Percentiles rank a stretch among this genome's conserved stretches.
These are phyloP conservation scores for Plenodomus tracheiphilus DNA, from an alignment of 2,329 filamentous ascomycete genomes.

Conservation along the genomic window DNA sequence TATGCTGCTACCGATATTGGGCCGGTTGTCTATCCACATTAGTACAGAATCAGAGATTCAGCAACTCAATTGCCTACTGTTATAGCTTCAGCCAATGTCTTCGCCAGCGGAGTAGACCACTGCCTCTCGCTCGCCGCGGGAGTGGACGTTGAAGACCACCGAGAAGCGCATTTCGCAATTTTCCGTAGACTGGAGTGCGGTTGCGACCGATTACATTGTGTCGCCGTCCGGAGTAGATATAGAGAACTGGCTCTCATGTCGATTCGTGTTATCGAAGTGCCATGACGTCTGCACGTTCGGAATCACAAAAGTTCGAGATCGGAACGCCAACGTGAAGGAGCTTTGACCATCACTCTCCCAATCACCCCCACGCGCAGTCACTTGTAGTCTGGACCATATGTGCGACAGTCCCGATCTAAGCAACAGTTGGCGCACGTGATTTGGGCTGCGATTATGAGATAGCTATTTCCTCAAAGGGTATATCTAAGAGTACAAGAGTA, in stretches of 20 bases:
- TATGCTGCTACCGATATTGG: conserved; percentile 90
- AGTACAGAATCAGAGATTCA: too few relatives aligned
- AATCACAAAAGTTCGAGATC: conserved; percentile 29
- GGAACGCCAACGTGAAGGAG: conserved; percentile 34
- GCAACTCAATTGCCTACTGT: conserved; percentile 58
- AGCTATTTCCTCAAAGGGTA: not conserved
- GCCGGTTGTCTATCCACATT: conserved; percentile 83
- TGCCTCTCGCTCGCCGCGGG: conserved; percentile 50
- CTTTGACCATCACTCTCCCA: conserved; percentile 33
- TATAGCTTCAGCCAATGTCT: conserved; percentile 84
- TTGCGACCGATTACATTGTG: conserved; percentile 18
- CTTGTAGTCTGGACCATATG: not conserved
- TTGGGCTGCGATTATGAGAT: not conserved
- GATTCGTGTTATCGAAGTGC: conserved; percentile 26
- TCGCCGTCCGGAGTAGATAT: conserved; percentile 26
- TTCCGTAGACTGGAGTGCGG: conserved; percentile 7
- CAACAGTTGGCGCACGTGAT: not conserved
- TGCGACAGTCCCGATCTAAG: not conserved
- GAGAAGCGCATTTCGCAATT: conserved; percentile 26
- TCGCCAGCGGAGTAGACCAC: conserved; percentile 93
- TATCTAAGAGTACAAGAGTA: too few relatives aligned
- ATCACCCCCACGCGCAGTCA: conserved; percentile 2
- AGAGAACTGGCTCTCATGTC: conserved; percentile 39
- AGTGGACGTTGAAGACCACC: conserved; percentile 41
- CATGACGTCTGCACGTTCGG: conserved; percentile 36